These are phyloP conservation scores for Hygrophoropsis aurantiaca DNA, from an alignment of 768 basidiomycete species.

Conservation along the genomic window DNA sequence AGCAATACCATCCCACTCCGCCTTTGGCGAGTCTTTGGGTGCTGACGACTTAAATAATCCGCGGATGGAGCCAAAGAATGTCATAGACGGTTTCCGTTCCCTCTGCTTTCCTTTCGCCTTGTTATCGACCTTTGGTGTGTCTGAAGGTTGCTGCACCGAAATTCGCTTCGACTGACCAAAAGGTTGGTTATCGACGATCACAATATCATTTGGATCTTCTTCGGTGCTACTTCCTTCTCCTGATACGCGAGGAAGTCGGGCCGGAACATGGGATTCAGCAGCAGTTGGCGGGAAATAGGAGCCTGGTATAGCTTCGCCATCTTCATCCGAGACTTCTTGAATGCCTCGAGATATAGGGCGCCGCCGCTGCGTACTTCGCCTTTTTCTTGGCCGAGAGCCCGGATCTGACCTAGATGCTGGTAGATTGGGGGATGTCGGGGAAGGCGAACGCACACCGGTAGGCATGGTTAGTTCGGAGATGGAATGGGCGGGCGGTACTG, in stretches of 20 bases:
- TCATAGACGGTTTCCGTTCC: constrained; percentile 18
- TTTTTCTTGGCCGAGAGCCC: background rate
- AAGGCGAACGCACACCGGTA: constrained; percentile 12
- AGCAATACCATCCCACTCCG: constrained; percentile 14
- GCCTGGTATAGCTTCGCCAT: background rate
- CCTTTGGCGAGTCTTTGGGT: constrained; percentile 7
- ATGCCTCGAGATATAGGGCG: constrained; percentile 26
- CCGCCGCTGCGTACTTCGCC: constrained; percentile 7
- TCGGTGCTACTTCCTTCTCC: constrained; percentile 19
- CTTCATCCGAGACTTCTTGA: constrained; percentile 22
- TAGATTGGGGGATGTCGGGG: background rate
- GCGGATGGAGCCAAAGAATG: constrained; percentile 24
- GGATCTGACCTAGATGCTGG: background rate
- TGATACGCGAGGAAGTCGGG: background rate
- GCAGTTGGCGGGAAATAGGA: background rate
- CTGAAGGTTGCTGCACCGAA: constrained; percentile 4
- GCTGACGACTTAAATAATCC: constrained; percentile 22
- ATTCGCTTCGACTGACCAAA: constrained; percentile 16
- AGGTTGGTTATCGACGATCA: constrained; percentile 24
- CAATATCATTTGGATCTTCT: constrained; percentile 10
- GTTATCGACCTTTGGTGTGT: too few species aligned
- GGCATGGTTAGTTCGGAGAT: constrained; percentile 27
- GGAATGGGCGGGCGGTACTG: constrained; percentile 24
- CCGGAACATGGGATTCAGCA: background rate
- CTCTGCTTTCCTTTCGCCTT: background rate